phyloP scores from a whole-genome alignment of 2,329 filamentous ascomycete species.

The Emergomyces orientalis region DNA sequence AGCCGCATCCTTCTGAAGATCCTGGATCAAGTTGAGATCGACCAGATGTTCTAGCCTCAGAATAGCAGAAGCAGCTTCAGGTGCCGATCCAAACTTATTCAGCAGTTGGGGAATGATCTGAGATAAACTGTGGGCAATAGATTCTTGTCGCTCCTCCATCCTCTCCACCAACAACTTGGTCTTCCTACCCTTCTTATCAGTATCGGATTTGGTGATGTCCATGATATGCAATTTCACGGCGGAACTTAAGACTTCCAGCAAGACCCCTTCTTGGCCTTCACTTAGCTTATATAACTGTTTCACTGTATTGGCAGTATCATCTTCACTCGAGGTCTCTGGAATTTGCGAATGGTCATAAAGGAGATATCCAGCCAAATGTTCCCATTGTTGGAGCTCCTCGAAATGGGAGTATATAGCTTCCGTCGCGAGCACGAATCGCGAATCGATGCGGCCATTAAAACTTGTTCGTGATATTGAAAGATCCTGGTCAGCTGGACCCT shows the following conservation, averaged over 20 bases:
- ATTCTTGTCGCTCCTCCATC: constrained; percentile 59
- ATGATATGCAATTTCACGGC: constrained; percentile 66
- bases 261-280: constrained; percentile 68
- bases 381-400: constrained; percentile 75
- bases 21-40: constrained; percentile 78
- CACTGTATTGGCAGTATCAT: constrained; percentile 54
- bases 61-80: constrained; percentile 75
- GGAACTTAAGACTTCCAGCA: constrained; percentile 79
- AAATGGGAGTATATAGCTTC: constrained; percentile 78
- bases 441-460: constrained; percentile 61
- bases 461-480: constrained; percentile 21
- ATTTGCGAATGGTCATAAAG: constrained; percentile 78
- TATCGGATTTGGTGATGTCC: constrained; percentile 53
- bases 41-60: constrained; percentile 78
- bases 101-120: constrained; percentile 72
- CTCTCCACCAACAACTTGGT: constrained; percentile 54
- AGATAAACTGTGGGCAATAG: constrained; percentile 64
- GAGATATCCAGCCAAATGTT: constrained; percentile 78
- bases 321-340: constrained; percentile 43
- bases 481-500: constrained; percentile 22
- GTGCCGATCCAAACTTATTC: constrained; percentile 86
- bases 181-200: constrained; percentile 47
- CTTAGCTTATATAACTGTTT: constrained; percentile 64
- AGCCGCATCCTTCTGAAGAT: constrained; percentile 75
- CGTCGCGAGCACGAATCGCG: constrained; percentile 74